Evolutionary conservation across 2,329 filamentous ascomycete species (phyloP), one percentile per base, ranked within the genome.

Genomic region (Microdochium trichocladiopsis): DNA sequence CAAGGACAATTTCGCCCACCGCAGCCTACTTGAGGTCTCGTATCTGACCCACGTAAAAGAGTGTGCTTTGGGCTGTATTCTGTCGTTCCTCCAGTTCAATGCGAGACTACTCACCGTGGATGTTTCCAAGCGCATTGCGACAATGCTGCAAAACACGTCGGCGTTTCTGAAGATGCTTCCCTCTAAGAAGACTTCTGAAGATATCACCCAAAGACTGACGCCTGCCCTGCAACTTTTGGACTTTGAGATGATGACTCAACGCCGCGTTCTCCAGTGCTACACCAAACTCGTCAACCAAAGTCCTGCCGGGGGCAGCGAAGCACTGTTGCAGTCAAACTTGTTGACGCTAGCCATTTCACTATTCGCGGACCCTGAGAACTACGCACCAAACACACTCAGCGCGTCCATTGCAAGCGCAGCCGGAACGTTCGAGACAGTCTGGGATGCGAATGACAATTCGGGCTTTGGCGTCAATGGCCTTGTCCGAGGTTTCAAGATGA

Each of bases 41-140:
- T 99, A 96, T 63, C 76, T 99, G 16, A 88, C 92, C 0, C 94
- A 99, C 67, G 93, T 99, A 18, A 81, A 94, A 61, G 94, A 99
- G 70, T 97, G 93, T 66, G 92, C 94, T 8, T 74, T 99, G 12
- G 90, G 92, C 3, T 95, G 91, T 0, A 90, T 99, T 55, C 76
- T 96, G 52, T 89, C 91, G 0, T 99, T 99, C 65, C 75, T 99
- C 48, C 87, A 95, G 63, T 96, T 90, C 72, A 99, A 99, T 64
- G 90, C 87, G 67, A 86, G 91, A 49, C 77, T 99, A 25, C 76
- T 99, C 59, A 99, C 94, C 0, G 85, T 93, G 2, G 94, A 99
- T 71, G 90, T 96, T 11, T 95, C 92, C 4, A 95, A 94, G 66
- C 83, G 94, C 51, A 88, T 99, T 58, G 89, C 92, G 31, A 83